These are phyloP conservation scores for Rhizoctonia solani DNA, from an alignment of 1,284 basidiomycete genomes.

Conservation along the genomic window DNA sequence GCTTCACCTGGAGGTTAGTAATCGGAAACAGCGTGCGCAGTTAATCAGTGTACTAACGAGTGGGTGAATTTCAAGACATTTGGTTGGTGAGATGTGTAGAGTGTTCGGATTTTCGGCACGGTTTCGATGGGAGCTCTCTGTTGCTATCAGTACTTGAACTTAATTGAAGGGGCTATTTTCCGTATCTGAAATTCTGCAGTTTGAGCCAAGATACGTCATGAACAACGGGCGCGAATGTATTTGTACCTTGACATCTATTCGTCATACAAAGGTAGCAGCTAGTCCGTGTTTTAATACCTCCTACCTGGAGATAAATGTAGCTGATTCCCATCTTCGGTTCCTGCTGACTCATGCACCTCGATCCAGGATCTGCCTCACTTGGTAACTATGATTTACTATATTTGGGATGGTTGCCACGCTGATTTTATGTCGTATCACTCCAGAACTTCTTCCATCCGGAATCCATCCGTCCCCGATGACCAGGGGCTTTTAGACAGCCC, in stretches of 20 bases:
- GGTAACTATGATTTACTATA: not conserved
- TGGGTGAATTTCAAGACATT: slow-evolving; percentile 18
- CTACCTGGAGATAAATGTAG: too few relatives aligned
- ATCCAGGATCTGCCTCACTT: not conserved
- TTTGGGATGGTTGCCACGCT: not conserved
- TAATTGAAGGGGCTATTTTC: too few relatives aligned
- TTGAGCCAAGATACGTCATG: too few relatives aligned
- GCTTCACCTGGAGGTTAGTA: slow-evolving; percentile 52
- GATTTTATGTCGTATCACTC: not conserved
- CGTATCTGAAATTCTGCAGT: too few relatives aligned
- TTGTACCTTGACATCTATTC: too few relatives aligned
- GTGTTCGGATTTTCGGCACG: not conserved
- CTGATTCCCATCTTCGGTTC: not conserved
- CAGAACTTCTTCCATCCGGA: not conserved
- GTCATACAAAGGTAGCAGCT: too few relatives aligned
- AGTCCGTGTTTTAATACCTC: too few relatives aligned
- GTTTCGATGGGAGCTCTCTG: not conserved
- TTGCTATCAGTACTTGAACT: not conserved
- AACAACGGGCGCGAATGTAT: too few relatives aligned
- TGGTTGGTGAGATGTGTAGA: slow-evolving; percentile 10
- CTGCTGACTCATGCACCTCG: not conserved
- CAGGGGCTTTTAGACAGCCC: not conserved
- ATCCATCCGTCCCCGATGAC: not conserved
- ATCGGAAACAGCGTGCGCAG: too few relatives aligned
- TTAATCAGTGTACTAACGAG: too few relatives aligned